phyloP scores from a whole-genome alignment of 1,284 basidiomycete species.

The Apiotrichum laibachii region DNA sequence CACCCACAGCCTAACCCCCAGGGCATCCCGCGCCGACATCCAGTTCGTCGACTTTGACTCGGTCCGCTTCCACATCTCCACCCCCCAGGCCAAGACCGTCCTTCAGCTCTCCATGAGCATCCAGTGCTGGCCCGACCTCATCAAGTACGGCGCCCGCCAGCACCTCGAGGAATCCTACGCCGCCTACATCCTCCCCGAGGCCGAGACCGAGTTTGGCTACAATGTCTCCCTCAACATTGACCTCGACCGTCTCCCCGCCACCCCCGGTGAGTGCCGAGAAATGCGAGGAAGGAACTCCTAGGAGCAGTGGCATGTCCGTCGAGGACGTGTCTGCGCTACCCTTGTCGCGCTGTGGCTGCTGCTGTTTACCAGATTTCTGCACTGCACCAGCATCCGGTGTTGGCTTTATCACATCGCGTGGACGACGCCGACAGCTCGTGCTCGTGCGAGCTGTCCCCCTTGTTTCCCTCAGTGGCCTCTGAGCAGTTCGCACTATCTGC shows the following conservation, averaged over 20 bases:
- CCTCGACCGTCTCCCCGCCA: slow-evolving; percentile 74
- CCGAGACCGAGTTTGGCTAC: slow-evolving; percentile 72
- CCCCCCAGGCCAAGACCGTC: slow-evolving; percentile 75
- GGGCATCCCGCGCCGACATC: slow-evolving; percentile 85
- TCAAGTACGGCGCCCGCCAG: slow-evolving; percentile 78
- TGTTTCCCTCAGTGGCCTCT: no score
- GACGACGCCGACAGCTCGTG: no score
- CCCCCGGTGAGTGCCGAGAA: slow-evolving; percentile 63
- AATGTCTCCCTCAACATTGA: slow-evolving; percentile 85
- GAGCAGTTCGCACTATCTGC: no score
- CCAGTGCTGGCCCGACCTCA: slow-evolving; percentile 93
- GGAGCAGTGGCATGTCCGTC: no score
- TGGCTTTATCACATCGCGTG: no score
- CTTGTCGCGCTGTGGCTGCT: no score
- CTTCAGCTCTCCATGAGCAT: slow-evolving; percentile 91
- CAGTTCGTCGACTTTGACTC: slow-evolving; percentile 98
- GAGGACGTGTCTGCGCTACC: no score
- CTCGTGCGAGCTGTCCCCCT: no score
- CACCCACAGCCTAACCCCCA: slow-evolving; percentile 43
- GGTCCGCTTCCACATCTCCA: slow-evolving; percentile 89
- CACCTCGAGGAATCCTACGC: slow-evolving; percentile 84
- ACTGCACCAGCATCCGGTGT: no score
- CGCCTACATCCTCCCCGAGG: slow-evolving; percentile 54
- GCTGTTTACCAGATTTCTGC: no score
- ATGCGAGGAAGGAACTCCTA: no score